Base-by-base conservation (phyloP, 805 yeast genomes). In the Wickerhamomyces bovis region DNA sequence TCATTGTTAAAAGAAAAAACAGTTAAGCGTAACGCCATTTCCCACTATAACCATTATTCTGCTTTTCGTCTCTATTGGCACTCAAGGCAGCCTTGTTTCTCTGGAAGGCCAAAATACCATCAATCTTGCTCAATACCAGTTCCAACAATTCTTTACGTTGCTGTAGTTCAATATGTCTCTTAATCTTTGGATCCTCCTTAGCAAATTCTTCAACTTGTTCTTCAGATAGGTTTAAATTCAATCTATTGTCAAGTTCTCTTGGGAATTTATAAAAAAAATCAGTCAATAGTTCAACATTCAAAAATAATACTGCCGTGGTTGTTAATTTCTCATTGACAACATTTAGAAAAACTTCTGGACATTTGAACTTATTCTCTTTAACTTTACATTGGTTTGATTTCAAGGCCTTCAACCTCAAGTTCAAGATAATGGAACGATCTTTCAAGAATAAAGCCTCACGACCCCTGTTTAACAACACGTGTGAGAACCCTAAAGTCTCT, bases 221-320 rank as follows among this genome's bases (percentile, higher is more conserved):
- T 43, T 75, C 74, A 9, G 79, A 71, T 58, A 94, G 69, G 38
- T 75, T 73, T 50, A 73, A 71, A 42, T 83, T 81, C 46, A 94
- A 75, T 53, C 81, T 80, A 44, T 73, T 72, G 63, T 94, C 99
- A 51, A 94, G 73, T 65, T 89, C 97, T 49, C 98, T 76, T 3
- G 99, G 98, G 66, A 94, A 92, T 56, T 89, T 89, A 65, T 95
- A 94, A 63, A 92, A 95, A 61, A 94, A 94, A 66, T 95, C 99
- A 54, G 95, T 85, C 52, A 94, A 71, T 46, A 94, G 71, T 66
- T 94, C 99, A 46, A 95, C 98, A 61, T 94, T 94, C 62, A 94
- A 69, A 58, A 94, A 94, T 51, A 94, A 67, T 4, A 94, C 94
- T 0, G 99, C 94, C 0, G 99, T 94, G 12, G 92, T 85, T 0